Percentiles rank a stretch among this genome's conserved stretches.
Evolutionary conservation across 352 stramenopile genomes (phyloP).

Genomic region (Albugo laibachii): DNA sequence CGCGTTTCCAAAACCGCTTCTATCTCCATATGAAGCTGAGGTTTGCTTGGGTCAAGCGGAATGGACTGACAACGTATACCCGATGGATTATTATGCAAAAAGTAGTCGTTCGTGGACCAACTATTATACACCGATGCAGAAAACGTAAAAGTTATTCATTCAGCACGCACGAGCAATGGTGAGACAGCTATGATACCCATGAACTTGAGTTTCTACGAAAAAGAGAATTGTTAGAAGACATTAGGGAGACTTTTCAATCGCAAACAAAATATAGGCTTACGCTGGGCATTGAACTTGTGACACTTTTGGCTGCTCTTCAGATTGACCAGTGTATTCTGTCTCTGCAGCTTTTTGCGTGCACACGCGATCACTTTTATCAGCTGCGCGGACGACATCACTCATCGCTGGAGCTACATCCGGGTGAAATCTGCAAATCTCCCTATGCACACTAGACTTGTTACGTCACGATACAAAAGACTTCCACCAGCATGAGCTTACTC

Average conservation of each 20-base stretch:
- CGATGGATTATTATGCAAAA: conserved; percentile 99
- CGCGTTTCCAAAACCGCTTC: conserved; percentile 87
- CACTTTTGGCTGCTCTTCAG: too few species aligned
- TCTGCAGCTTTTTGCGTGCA: too few species aligned
- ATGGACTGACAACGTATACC: conserved; percentile 84
- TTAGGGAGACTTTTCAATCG: too few species aligned
- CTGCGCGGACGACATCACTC: too few species aligned
- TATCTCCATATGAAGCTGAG: conserved; percentile 95
- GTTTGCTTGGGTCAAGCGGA: conserved; percentile 82
- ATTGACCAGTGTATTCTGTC: too few species aligned
- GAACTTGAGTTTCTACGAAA: background rate
- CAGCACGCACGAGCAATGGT: background rate
- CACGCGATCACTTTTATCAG: too few species aligned
- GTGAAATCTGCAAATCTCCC: conserved; percentile 57
- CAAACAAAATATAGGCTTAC: too few species aligned
- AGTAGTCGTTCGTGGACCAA: conserved; percentile 94
- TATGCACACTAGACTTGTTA: conserved; percentile 6
- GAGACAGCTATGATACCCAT: background rate
- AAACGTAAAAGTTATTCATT: background rate
- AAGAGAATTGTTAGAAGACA: too few species aligned
- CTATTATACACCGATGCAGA: conserved; percentile 63
- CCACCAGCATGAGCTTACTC: conserved; percentile 21
- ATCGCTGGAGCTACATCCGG: conserved; percentile 10
- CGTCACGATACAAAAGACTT: background rate
- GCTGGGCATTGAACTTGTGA: too few species aligned